Evolutionary conservation across 2,329 filamentous ascomycete species (phyloP), one percentile per base, ranked within the genome.

Genomic region (Botrytis galanthina): DNA sequence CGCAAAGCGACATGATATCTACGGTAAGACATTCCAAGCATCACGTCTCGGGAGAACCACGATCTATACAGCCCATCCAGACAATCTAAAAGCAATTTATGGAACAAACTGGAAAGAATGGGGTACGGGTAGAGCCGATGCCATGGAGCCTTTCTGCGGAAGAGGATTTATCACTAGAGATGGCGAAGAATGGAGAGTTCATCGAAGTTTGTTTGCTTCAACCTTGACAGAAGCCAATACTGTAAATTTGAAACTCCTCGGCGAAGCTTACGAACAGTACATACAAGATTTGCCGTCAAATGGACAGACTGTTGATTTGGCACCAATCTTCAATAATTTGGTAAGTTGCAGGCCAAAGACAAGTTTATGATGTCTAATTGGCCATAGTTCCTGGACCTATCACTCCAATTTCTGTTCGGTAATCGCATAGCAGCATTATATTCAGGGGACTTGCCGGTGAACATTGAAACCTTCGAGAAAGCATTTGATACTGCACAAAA

Each of bases 361-460:
- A 26, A 70, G 10, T n/a, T 26, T 7, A 54, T 7, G 7, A n/a
- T 54, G 5, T 54, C 48, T 54, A 44, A 63, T 9, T 44, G 29
- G 35, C 32, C 18, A 35, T 26, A 61, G 66, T 73, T 73, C 48
- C 35, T 73, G 14, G 54, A 69, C 42, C 12, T 70, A 37, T 62
- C 71, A 54, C 26, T 73, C 20, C 71, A 70, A 39, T 73, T 69
- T 20, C 26, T 73, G 32, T 54, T 73, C 5, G 71, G 71, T 3
- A 20, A 68, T 18, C 9, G 39, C n/a, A 51, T 68, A 42, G 22
- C 26, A 57, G 29, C 1, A 8, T 39, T 37, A 12, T 46, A 60
- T 12, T 37, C 62, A 9, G 57, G 14, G 29, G 12, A 59, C 5
- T 62, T n/a, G 0, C 35, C 66, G 2, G 42, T 54, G 18, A 16